Base-by-base conservation (phyloP, 2,329 filamentous ascomycete genomes). In the Penicillium griseofulvum region DNA sequence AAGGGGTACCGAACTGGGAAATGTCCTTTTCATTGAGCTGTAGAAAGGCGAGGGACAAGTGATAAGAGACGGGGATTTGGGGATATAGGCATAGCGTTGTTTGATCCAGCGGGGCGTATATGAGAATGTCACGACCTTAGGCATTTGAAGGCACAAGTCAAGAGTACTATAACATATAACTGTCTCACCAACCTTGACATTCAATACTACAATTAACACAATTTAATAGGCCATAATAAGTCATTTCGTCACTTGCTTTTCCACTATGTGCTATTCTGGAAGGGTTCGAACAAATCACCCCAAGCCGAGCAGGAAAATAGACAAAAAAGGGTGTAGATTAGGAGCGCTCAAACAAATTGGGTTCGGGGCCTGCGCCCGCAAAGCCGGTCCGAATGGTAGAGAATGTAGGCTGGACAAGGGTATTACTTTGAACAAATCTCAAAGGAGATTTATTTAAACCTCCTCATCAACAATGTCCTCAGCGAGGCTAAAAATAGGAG, bases 401-500 rank as follows among this genome's bases (percentile, higher is more conserved):
- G 68, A 71, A 70, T 63, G 62, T 64, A 64, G 66, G 61, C 60
- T 69, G 64, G 67, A 65, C 65, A 69, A 67, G 68, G 69, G 68
- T 71, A 73, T 72, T 71, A 71, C 62, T 65, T 60, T 62, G 64
- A 70, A 68, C 68, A 63, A 63, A 64, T 67, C 65, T 72, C 64
- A 64, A 65, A 65, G 54, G 37, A 52, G 55, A 56, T 62, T 50
- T 38, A 64, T 74, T 74, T 89, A 88, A 77, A 89, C 87, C 80
- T 92, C 89, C 66, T 78, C 79, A 77, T 90, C 87, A 62, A 85
- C 70, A 68, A 86, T 86, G 64, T 96, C 92, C 83, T 94, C 91
- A 71, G 88, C 89, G 73, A 72, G 71, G 58, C 47, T 52, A 38
- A 49, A 49, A 37, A 42, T 54, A 54, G 17, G 37, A 29, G 29